Percentiles rank a stretch among this genome's conserved stretches.
These are phyloP conservation scores for Phytophthora ramorum DNA, from an alignment of 352 stramenopile genomes.

Conservation along the genomic window DNA sequence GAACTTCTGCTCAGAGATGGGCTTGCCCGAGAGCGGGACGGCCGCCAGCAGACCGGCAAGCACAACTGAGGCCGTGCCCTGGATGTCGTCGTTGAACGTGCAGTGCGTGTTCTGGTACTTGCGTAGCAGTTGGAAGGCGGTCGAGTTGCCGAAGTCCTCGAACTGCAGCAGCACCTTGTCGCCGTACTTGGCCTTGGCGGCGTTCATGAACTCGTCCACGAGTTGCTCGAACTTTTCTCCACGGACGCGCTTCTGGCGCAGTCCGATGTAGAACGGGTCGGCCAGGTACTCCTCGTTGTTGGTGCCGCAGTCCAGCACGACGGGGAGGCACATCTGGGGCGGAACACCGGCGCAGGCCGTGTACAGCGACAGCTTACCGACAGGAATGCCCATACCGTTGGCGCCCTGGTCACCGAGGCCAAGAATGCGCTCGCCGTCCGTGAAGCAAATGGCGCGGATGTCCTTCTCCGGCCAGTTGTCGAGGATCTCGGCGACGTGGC, in stretches of 20 bases:
- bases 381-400: slow-evolving; percentile 93
- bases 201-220: slow-evolving; percentile 97
- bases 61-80: slow-evolving; percentile 86
- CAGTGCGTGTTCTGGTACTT: slow-evolving; percentile 88
- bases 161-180: slow-evolving; percentile 87
- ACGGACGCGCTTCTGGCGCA: slow-evolving; percentile 89
- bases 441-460: slow-evolving; percentile 97
- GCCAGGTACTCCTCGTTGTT: slow-evolving; percentile 95
- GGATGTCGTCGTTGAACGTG: slow-evolving; percentile 98
- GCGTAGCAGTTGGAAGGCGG: slow-evolving; percentile 84
- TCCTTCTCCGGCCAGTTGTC: slow-evolving; percentile 97
- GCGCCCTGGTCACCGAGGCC: slow-evolving; percentile 95
- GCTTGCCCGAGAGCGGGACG: slow-evolving; percentile 73
- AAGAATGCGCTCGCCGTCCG: slow-evolving; percentile 96
- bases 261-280: slow-evolving; percentile 96
- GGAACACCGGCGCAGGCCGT: slow-evolving; percentile 94
- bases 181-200: slow-evolving; percentile 91
- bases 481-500: slow-evolving; percentile 89
- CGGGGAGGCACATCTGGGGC: slow-evolving; percentile 93
- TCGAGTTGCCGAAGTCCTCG: slow-evolving; percentile 91
- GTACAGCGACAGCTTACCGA: slow-evolving; percentile 96
- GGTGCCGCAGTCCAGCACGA: slow-evolving; percentile 96
- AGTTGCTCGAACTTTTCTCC: slow-evolving; percentile 94
- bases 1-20: slow-evolving; percentile 94
- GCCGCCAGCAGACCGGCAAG: slow-evolving; percentile 82